These are phyloP conservation scores for Tympanopsis confertula DNA, from an alignment of 2,329 filamentous ascomycete species.

Conservation along the genomic window DNA sequence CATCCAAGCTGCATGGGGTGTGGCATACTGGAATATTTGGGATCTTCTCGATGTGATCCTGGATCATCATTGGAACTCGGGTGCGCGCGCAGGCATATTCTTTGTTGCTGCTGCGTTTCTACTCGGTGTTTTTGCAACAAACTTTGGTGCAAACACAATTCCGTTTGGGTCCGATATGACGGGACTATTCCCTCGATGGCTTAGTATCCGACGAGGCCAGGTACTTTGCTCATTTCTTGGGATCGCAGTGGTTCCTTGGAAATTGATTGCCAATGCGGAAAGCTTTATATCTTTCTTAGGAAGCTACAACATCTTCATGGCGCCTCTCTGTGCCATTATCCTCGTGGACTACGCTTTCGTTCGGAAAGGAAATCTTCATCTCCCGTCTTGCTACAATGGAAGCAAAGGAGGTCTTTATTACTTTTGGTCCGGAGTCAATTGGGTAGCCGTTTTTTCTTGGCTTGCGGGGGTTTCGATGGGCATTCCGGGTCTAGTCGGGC, in stretches of 20 bases:
- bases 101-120: slow-evolving; percentile 13
- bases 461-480: slow-evolving; percentile 11
- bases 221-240: slow-evolving; percentile 17
- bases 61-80: slow-evolving; percentile 18
- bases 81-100: slow-evolving; percentile 17
- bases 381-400: slow-evolving; percentile 16
- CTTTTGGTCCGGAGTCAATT: slow-evolving; percentile 19
- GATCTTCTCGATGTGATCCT: slow-evolving; percentile 21
- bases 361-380: slow-evolving; percentile 17
- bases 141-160: slow-evolving; percentile 16
- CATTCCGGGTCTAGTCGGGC: slow-evolving; percentile 13
- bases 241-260: slow-evolving; percentile 17
- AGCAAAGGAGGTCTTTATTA: slow-evolving; percentile 15
- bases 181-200: slow-evolving; percentile 14
- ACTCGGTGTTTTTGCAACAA: slow-evolving; percentile 10
- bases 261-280: slow-evolving; percentile 11
- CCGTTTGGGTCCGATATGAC: slow-evolving; percentile 20
- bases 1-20: slow-evolving; percentile 18
- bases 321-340: slow-evolving; percentile 14
- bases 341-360: slow-evolving; percentile 20
- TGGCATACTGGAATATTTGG: slow-evolving; percentile 24
- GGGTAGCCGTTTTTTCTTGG: slow-evolving; percentile 13
- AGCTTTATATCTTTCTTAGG: slow-evolving; percentile 12
- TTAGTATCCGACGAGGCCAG: slow-evolving; percentile 19
- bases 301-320: slow-evolving; percentile 15